Conservation (phyloP, 1,284 basidiomycete species). For the Ustilago vetiveriae region DNA sequence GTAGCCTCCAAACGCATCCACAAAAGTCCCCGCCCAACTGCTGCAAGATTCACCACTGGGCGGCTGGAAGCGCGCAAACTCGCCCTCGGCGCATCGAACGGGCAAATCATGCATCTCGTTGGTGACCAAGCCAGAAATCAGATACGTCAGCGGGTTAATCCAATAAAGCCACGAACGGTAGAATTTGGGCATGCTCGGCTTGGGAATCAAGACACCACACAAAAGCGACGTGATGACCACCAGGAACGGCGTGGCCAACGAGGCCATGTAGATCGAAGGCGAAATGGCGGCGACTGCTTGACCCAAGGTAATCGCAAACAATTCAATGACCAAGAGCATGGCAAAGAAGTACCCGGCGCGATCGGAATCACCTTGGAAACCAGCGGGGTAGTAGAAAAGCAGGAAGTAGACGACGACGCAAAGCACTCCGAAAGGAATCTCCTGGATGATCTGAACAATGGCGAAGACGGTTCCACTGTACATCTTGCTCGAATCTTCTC, state of each 20-base stretch:
- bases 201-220: slow-evolving; percentile 77
- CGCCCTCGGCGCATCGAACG: slow-evolving; percentile 75
- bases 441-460: slow-evolving; percentile 27
- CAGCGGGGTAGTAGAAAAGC: slow-evolving; percentile 36
- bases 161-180: slow-evolving; percentile 23
- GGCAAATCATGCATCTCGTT: slow-evolving; percentile 80
- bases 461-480: slow-evolving; percentile 35
- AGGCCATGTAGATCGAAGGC: slow-evolving; percentile 74
- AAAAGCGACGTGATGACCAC: slow-evolving; percentile 72
- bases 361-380: slow-evolving; percentile 21
- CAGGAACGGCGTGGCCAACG: slow-evolving; percentile 73
- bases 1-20: slow-evolving; percentile 78
- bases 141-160: slow-evolving; percentile 28
- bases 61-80: slow-evolving; percentile 75
- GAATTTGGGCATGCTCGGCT: slow-evolving; percentile 27
- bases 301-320: slow-evolving; percentile 81
- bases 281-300: slow-evolving; percentile 78
- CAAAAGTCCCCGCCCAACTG: slow-evolving; percentile 67
- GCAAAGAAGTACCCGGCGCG: slow-evolving; percentile 40
- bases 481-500: slow-evolving; percentile 41
- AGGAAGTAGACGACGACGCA: slow-evolving; percentile 31
- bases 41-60: slow-evolving; percentile 79
- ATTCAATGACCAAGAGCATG: slow-evolving; percentile 59
- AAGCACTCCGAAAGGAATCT: slow-evolving; percentile 33
- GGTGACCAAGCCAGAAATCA: slow-evolving; percentile 72